Evolutionary conservation across 1,139 yeast genomes (phyloP).

Genomic region (Debaryomyces udenii): DNA sequence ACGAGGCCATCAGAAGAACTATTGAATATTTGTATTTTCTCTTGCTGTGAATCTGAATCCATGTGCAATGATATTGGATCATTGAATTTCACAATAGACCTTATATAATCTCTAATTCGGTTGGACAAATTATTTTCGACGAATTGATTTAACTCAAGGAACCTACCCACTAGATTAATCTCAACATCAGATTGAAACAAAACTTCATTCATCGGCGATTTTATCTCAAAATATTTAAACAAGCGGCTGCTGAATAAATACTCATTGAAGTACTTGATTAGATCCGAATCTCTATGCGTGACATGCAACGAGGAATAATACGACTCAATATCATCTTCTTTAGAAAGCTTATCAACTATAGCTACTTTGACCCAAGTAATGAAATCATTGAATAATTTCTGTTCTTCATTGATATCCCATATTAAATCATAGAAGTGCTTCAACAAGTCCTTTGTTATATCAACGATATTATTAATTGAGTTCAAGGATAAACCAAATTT

Average conservation of each 20-base stretch:
- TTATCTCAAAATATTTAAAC: conserved; percentile 28
- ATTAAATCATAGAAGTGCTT: conserved; percentile 42
- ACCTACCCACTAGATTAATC: conserved; percentile 13
- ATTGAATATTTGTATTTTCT: conserved; percentile 6
- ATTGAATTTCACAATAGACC: conserved; percentile 14
- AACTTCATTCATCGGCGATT: conserved; percentile 21
- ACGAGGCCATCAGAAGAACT: conserved; percentile 10
- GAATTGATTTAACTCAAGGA: conserved; percentile 13
- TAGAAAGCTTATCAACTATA: conserved; percentile 38
- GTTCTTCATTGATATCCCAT: conserved; percentile 56
- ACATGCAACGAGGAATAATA: conserved; percentile 23
- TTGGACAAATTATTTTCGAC: conserved; percentile 16
- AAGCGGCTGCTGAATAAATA: conserved; percentile 29
- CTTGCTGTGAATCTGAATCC: not conserved
- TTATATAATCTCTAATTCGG: conserved; percentile 19
- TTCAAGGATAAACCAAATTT: conserved; percentile 33
- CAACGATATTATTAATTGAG: conserved; percentile 30
- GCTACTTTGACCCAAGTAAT: conserved; percentile 50
- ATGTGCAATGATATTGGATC: conserved; percentile 10
- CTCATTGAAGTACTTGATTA: conserved; percentile 35
- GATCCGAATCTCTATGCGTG: conserved; percentile 26
- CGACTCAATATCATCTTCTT: conserved; percentile 38
- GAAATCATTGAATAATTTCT: conserved; percentile 52
- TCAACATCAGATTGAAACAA: conserved; percentile 11
- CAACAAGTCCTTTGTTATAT: conserved; percentile 33